Evolutionary conservation across 2,329 filamentous ascomycete genomes (phyloP), one percentile per base, ranked within the genome.

Genomic region (Didymella lethalis): DNA sequence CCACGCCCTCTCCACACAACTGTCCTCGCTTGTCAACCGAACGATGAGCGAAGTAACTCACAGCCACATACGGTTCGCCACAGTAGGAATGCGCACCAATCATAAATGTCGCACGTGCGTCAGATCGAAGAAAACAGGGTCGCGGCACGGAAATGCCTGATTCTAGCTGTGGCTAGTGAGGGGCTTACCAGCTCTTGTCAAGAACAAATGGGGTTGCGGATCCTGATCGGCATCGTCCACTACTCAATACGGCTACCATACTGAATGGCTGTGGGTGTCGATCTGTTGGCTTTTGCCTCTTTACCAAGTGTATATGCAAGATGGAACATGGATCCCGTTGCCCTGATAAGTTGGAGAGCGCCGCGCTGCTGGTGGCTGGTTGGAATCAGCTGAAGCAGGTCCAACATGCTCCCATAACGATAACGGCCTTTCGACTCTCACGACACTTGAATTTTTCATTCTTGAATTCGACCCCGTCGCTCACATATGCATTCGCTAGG

Each of bases 91-190:
- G 29, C 26, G 34, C 32, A 47, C 57, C 57, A 59, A 59, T 55
- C 23, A 38, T 23, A 54, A 18, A 12, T 29, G 18, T 8, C 28
- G 47, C 56, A 54, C 48, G 52, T 60, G 48, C 57, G 48, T 43
- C 43, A 38, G 23, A 23, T 50, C 31, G 47, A 47, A 36, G 10
- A 25, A 50, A 60, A 56, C 48, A 49, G 52, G 53, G 36, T 49
- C 31, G 23, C 57, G 51, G 47, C 50, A 59, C 56, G 46, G 51
- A 53, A 65, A 57, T 61, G 57, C 50, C 56, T 67, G 68, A 47
- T 34, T 59, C 47, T 23, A 61, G 40, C 55, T 70, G 68, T 73
- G 70, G 71, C 71, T 74, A 63, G 66, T 68, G 69, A 69, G 68
- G 61, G 67, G 66, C 64, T 61, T 64, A 34, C 32, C 47, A 56